These are phyloP conservation scores for Avena sativa DNA, from an alignment of 176 grass and related monocot genomes.

Conservation along the genomic window DNA sequence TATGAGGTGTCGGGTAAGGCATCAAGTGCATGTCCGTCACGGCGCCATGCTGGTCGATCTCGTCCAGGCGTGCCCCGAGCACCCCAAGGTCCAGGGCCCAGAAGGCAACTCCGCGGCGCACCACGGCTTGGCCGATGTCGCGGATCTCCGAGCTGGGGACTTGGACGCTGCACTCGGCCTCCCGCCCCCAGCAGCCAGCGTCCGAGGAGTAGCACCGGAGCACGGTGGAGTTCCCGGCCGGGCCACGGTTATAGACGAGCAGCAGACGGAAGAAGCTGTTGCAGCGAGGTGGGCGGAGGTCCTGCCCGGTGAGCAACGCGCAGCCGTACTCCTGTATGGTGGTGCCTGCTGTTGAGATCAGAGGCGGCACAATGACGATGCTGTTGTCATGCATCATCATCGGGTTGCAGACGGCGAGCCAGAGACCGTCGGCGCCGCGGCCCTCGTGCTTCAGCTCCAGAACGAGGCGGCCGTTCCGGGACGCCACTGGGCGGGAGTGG, in stretches of 20 bases:
- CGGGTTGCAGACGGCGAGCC: neutral
- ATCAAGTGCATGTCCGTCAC: constrained; percentile 18
- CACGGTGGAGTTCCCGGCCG: neutral
- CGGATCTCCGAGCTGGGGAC: neutral
- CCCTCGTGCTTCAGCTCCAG: neutral
- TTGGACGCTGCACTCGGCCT: neutral
- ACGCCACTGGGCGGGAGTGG: neutral
- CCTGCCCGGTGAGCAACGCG: constrained; percentile 27
- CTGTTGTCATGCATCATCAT: neutral
- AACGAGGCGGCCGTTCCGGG: constrained; percentile 5
- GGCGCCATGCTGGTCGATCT: neutral
- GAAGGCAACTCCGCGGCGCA: neutral
- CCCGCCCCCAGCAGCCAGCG: neutral
- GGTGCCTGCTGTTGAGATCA: neutral
- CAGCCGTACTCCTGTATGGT: neutral
- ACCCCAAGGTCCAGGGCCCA: neutral
- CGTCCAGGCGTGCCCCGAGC: constrained; percentile 2
- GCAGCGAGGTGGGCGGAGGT: neutral
- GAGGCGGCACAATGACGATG: neutral
- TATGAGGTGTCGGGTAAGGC: neutral
- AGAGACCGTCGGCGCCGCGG: neutral
- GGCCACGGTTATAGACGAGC: constrained; percentile 7
- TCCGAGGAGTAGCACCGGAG: constrained; percentile 35
- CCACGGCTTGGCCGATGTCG: neutral
- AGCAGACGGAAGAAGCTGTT: neutral